Conservation (phyloP, 2,329 filamentous ascomycete species). For the Mycogone perniciosa region DNA sequence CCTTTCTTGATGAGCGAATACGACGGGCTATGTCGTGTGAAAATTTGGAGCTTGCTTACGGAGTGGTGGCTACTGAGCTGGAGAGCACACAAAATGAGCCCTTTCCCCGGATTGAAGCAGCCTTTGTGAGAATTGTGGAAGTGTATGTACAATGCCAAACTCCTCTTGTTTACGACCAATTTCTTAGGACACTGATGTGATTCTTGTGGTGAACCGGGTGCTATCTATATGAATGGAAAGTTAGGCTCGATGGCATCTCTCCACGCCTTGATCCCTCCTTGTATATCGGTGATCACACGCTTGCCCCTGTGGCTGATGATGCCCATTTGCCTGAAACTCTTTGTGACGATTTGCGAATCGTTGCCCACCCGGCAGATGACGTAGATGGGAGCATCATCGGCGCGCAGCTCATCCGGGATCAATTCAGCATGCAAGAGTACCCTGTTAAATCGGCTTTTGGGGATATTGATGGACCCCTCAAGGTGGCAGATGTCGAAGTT, state of each 20-base stretch:
- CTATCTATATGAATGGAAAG: conserved; percentile 45
- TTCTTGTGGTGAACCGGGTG: background rate
- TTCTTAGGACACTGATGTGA: conserved; percentile 4
- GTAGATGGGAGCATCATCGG: conserved; percentile 54
- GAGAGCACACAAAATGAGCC: conserved; percentile 7
- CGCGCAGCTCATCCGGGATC: conserved; percentile 33
- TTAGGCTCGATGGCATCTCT: conserved; percentile 57
- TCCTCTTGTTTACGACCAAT: conserved; percentile 21
- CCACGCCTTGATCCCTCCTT: conserved; percentile 68
- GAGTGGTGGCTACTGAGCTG: conserved; percentile 6
- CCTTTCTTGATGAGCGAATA: background rate
- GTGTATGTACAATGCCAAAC: conserved; percentile 20
- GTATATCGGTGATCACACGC: conserved; percentile 62
- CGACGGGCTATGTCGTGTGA: background rate
- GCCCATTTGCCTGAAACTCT: conserved; percentile 57
- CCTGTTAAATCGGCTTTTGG: conserved; percentile 44
- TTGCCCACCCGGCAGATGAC: conserved; percentile 70
- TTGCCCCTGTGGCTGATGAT: conserved; percentile 44
- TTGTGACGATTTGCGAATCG: conserved; percentile 66
- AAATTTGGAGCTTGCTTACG: background rate
- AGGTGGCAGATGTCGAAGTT: conserved; percentile 79
- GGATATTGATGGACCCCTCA: conserved; percentile 68
- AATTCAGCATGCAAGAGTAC: conserved; percentile 19
- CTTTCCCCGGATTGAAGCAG: conserved; percentile 11
- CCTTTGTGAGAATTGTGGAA: conserved; percentile 5